phyloP scores from a whole-genome alignment of 768 basidiomycete species.

The Russula sp. region DNA sequence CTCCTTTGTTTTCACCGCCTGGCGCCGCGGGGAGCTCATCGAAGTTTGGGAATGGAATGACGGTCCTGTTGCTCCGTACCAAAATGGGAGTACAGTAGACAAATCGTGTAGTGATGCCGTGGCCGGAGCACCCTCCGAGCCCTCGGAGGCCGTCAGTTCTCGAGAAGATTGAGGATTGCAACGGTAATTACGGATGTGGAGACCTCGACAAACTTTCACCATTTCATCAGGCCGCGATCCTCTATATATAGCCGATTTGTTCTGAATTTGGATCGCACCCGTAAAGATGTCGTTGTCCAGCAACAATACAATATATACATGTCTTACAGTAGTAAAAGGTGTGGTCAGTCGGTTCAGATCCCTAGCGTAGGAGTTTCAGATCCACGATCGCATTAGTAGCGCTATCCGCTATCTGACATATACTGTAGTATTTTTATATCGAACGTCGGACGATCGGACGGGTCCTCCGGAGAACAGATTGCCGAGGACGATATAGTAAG shows the following conservation, averaged over 20 bases:
- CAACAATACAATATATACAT: background rate
- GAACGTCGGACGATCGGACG: background rate
- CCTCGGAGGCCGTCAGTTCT: constrained; percentile 11
- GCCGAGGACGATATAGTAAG: background rate
- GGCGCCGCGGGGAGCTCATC: constrained; percentile 59
- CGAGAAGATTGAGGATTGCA: background rate
- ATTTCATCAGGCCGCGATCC: background rate
- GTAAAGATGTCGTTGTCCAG: background rate
- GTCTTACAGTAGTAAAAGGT: background rate
- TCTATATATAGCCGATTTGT: background rate
- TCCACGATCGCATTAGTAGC: background rate
- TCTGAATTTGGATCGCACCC: background rate
- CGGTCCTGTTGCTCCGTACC: constrained; percentile 30
- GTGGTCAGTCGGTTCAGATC: background rate
- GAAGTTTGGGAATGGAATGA: constrained; percentile 73
- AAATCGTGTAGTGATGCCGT: constrained; percentile 8
- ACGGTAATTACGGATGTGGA: constrained; percentile 5
- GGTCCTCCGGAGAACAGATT: background rate
- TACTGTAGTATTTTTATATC: background rate
- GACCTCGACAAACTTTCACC: background rate
- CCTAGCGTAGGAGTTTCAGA: background rate
- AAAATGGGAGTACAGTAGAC: constrained; percentile 24
- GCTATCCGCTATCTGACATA: background rate
- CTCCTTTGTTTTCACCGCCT: constrained; percentile 56
- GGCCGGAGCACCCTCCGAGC: constrained; percentile 5